Evolutionary conservation across 225 moss, liverwort and hornwort genomes (phyloP), one percentile per base, ranked within the genome.

Genomic region (Polytrichum formosum): DNA sequence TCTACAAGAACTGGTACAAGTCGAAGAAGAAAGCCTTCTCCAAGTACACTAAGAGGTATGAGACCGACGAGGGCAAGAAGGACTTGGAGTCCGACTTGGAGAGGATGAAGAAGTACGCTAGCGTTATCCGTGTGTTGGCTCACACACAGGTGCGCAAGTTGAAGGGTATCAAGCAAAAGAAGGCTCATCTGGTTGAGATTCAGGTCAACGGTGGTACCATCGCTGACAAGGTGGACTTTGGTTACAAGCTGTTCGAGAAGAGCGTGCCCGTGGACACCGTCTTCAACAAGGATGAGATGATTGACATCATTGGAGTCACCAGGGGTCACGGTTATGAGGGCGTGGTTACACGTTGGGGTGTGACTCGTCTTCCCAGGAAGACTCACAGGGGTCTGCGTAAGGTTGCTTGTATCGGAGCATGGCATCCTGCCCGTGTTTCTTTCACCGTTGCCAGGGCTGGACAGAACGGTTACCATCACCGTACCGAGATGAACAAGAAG

Each of bases 391-490:
- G 91, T 69, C 64, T 90, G 6, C 66, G 93, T 1, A 94, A 94
- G 90, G 93, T 94, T 69, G 93, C 90, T 1, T 94, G 93, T 74
- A 91, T 94, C 18, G 93, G 93, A 54, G 90, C 93, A 5, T 94
- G 93, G 92, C 94, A 94, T 84, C 92, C 94, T 2, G 94, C 94
- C 2, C 90, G 92, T 23, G 92, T 94, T 26, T 92, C 94, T 1
- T 94, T 91, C 82, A 91, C 92, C 5, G 92, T 94, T 2, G 92
- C 92, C 0, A 73, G 92, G 65, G 92, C 92, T 9, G 94, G 94
- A 61, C 94, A 94, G 76, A 94, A 92, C 23, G 92, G 94, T 1
- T 94, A 92, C 62, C 92, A 94, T 28, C 92, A 94, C 64, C 56
- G 85, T 55, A 89, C 85, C 0, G 89, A 89, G 58, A 86, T 91